Conservation (phyloP, 768 basidiomycete genomes). For the Panaeolus cyanescens region DNA sequence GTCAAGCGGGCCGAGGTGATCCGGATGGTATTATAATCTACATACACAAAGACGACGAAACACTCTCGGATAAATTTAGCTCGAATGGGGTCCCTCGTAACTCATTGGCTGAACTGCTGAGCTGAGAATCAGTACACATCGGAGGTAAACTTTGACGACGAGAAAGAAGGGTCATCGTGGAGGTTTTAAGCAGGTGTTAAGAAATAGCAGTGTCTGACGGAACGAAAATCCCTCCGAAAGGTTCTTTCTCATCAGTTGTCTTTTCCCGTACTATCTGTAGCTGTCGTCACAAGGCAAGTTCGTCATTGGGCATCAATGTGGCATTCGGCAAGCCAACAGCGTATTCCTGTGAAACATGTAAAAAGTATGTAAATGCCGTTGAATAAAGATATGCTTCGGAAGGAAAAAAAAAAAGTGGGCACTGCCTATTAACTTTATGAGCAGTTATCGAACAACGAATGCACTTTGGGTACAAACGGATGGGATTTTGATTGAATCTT, state of each 20-base stretch:
- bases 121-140: not conserved
- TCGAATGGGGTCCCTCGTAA: not conserved
- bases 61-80: not conserved
- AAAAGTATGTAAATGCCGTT: not conserved
- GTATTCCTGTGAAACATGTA: not conserved
- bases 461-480: too few species aligned
- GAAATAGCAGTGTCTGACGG: not conserved
- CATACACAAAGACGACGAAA: not conserved
- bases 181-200: not conserved
- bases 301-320: not conserved
- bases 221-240: not conserved
- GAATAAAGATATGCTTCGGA: not conserved
- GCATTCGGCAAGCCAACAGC: not conserved
- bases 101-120: not conserved
- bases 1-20: not conserved
- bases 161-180: not conserved
- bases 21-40: not conserved
- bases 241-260: not conserved
- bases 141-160: conserved; percentile 1
- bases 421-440: not conserved
- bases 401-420: not conserved
- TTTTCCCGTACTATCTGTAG: not conserved
- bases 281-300: not conserved
- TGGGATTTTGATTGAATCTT: too few species aligned
- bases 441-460: too few species aligned